Evolutionary conservation across 371 early-diverging fungal genomes (phyloP), one percentile per base, ranked within the genome.

Genomic region (Lichtheimia corymbifera): DNA sequence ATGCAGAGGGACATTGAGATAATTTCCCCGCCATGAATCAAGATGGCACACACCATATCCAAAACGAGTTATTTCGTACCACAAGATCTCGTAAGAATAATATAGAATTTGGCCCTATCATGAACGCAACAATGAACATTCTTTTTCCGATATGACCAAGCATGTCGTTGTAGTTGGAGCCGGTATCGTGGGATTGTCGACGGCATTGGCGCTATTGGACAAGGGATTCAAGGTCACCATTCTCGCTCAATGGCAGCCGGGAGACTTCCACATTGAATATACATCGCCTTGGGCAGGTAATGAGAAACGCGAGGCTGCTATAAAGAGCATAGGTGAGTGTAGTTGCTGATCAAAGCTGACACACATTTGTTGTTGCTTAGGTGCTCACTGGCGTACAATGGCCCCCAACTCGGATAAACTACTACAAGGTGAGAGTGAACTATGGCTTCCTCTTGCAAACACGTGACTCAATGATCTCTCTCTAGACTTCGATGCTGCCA

Each of bases 321-420:
- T 24, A 25, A 24, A 12, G 12, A 12, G 12, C 27, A 52, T 5
- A 17, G 3, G 51, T 5, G 14, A 17, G 0, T 18, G 25, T 14
- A 0, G 24, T 18, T 24, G 20, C 24, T 22, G 1, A 2, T 4
- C 11, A 45, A 45, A 56, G 27, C 17, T 20, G 13, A 27, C 45
- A 49, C 40, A 50, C 13, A n/a, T 27, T 44, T 18, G 5, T 2
- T 35, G 30, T 27, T 15, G 11, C 27, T 3, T 25, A 79, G 77
- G 80, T 56, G 94, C 93, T 30, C 86, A 91, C 69, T 92, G 92
- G 92, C 79, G 88, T 61, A 78, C 88, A 2, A 80, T 86, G 71
- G 88, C 74, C 14, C 65, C 66, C 5, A 71, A 71, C 58, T 62
- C 60, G 11, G 68, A 85, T 52, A 17, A 58, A n/a, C 52, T 66